Evolutionary conservation across 495 filamentous ascomycete genomes (phyloP).

Genomic region (Pseudevernia furfuracea): DNA sequence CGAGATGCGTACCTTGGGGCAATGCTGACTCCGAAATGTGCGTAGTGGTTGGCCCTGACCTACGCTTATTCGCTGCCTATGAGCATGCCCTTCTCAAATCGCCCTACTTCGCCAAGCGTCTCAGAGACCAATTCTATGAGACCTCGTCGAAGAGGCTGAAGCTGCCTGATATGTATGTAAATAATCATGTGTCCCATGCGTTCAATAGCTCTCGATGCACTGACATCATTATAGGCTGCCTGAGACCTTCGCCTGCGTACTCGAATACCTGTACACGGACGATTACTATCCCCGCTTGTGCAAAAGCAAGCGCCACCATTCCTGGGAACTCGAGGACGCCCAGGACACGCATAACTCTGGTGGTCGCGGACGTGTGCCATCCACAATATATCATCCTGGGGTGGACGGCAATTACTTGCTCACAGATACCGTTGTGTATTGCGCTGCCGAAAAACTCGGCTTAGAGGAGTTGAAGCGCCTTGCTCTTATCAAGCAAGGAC

Average conservation of each 20-base stretch:
- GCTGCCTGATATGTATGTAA: constrained; percentile 50
- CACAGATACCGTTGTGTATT: constrained; percentile 88
- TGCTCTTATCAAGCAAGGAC: constrained; percentile 84
- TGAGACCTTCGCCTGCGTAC: constrained; percentile 57
- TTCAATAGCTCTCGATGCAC: neutral
- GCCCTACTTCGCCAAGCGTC: constrained; percentile 49
- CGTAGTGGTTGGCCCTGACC: constrained; percentile 70
- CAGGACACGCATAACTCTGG: constrained; percentile 41
- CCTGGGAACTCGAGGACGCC: constrained; percentile 64
- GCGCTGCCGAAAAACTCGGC: constrained; percentile 74
- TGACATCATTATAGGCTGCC: constrained; percentile 41
- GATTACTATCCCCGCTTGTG: constrained; percentile 57
- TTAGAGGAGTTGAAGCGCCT: constrained; percentile 82
- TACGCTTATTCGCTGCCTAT: constrained; percentile 69
- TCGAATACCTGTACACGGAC: constrained; percentile 66
- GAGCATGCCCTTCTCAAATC: constrained; percentile 57
- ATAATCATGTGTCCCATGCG: neutral
- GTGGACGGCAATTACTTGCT: constrained; percentile 64
- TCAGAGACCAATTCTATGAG: constrained; percentile 52
- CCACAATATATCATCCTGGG: constrained; percentile 64
- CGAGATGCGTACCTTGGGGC: no score
- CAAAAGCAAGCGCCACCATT: constrained; percentile 40
- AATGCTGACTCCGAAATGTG: no score
- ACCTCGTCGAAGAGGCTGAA: constrained; percentile 47
- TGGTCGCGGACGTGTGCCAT: constrained; percentile 56